Base-by-base conservation (phyloP, 192 early-diverging fungal genomes). In the Coemansia sp. region DNA sequence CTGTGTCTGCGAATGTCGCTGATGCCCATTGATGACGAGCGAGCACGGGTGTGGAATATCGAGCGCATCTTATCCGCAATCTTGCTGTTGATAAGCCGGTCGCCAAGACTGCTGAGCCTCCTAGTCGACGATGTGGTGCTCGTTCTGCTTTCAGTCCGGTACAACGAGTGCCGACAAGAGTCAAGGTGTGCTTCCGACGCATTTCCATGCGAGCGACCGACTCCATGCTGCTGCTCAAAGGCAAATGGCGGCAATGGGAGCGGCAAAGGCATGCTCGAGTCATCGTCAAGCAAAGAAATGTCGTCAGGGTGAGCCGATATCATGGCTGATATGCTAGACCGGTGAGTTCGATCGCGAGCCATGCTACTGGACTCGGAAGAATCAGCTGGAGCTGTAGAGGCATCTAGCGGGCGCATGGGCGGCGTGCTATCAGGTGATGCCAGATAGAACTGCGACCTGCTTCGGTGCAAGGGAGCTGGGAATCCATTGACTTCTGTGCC, bases 371-470 rank as follows among this genome's bases (percentile, higher is more conserved):
- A 3, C 6, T 42, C n/a, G 1, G 34, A 37, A 7, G 38, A 36
- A 27, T 64, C 54, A 41, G 27, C 46, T n/a, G 26, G 8, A 50
- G 17, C 11, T 24, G 26, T 39, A 9, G 52, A 15, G 10, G 38
- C 14, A 22, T 46, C 52, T 12, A 42, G 5, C 12, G 63, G 56
- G 8, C 41, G 58, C 32, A 67, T 21, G 8, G 48, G 42, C 2
- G 74, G 74, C 19, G 74, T 67, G 48, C 11, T 22, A 44, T 76
- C 74, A 0, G 74, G 74, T 17, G 64, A 70, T 9, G 74, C 74
- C 56, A 76, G 43, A 22, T 76, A 76, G 27, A 76, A 70, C 57
- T 76, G 68, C 33, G 74, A 76, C 18, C 64, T 27, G 18, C 55
- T 67, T 27, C 65, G 68, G 3, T 62, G 63, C 27, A 76, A 27